Base-by-base conservation (phyloP, 2,329 filamentous ascomycete species). In the Fusarium xyrophilum region DNA sequence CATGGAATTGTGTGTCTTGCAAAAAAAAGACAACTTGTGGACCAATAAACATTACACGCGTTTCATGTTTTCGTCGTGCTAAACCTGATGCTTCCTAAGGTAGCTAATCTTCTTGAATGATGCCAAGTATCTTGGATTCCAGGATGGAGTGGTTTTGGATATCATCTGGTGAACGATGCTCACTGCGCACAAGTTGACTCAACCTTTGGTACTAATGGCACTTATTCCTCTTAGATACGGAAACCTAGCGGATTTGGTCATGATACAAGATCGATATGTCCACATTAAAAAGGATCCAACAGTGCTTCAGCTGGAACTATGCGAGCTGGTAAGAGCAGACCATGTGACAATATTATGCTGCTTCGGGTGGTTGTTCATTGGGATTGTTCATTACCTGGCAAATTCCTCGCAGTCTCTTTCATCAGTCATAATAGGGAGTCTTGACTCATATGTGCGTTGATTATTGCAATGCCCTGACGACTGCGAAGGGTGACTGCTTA, bases 11-110 rank as follows among this genome's bases (percentile, higher is more conserved):
- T 30, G 42, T 69, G 52, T 69, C 50, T 60, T 33, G 38, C 50
- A 36, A 32, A n/a, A 14, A 14, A 42, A 44, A 55, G 67, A 56
- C 40, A 67, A 67, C 33, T 48, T 56, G 44, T 46, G 54, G 56
- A 57, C 38, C 40, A 69, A 69, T 70, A 56, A 64, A 70, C 48
- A 43, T 47, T 40, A 32, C 36, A 51, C 51, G 51, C 63, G 63
- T 60, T 51, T 32, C 40, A 44, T 30, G 13, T 40, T 25, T 28
- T 35, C 15, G 10, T 23, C n/a, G n/a, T 38, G 30, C 5, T 21
- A 33, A 25, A 23, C 35, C 12, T 8, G 21, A 11, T 55, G 21
- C 12, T 32, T 28, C 40, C 5, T 13, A 27, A 27, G 12, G 12
- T 11, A 25, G 6, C 39, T n/a, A 19, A 7, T 11, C 17, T 4